Base-by-base conservation (phyloP, 2,329 filamentous ascomycete species). In the Berkeleyomyces rouxiae region DNA sequence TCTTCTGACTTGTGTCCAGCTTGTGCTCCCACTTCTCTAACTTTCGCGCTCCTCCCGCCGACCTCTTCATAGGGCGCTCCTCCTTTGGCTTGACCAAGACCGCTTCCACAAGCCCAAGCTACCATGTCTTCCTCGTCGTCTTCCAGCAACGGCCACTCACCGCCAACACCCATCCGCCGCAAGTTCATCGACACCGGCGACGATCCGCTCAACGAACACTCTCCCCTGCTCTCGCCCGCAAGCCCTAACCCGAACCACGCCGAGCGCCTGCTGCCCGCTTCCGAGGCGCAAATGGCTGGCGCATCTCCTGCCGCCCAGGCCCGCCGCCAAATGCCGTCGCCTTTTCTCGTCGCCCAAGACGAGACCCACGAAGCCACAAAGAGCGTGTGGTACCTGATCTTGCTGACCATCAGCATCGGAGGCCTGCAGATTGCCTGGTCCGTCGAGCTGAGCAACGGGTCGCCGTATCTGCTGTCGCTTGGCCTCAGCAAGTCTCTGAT, bases 361-460 rank as follows among this genome's bases (percentile, higher is more conserved):
- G 68, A 71, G 7, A n/a, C 51, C 75, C 55, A 78, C 81, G 23
- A 23, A 2, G 23, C 23, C 65, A 86, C 86, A 33, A 95, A 91
- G 78, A 91, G 87, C 72, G 77, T 85, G 55, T 90, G 86, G 84
- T 95, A 95, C 73, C 78, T 97, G 68, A 82, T 95, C 67, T 76
- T 96, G 66, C 76, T 97, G 72, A 96, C 92, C 5, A 78, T 96
- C 66, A 85, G 88, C 70, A 88, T 96, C 67, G 89, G 89, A 65
- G 92, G 89, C 33, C 77, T 97, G 66, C 92, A 97, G 74, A 87
- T 97, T 68, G 90, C 92, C 37, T 97, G 92, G 92, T 91, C 91
- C 1, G 90, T 96, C 49, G 92, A 97, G 73, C 79, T 96, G 49
- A 95, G 90, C 61, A 92, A 95, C 76, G 91, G 91, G 68, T 96